These are phyloP conservation scores for Candolleomyces efflorescens DNA, from an alignment of 768 basidiomycete genomes.

Conservation along the genomic window DNA sequence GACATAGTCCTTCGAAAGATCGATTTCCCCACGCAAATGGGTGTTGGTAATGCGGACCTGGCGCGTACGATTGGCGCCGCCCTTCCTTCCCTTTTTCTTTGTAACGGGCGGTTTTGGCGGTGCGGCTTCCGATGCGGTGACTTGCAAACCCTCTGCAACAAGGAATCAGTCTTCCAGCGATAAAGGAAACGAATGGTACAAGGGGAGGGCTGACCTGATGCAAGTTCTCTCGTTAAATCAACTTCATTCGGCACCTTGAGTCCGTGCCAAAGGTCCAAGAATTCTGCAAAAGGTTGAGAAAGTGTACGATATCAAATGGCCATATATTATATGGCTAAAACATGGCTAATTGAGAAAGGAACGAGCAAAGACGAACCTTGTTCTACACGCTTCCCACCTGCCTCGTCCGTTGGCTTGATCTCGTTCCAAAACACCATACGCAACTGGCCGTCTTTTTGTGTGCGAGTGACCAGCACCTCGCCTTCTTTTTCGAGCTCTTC, in stretches of 20 bases:
- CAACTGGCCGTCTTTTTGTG: constrained; percentile 70
- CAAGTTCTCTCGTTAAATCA: constrained; percentile 73
- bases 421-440: constrained; percentile 61
- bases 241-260: constrained; percentile 84
- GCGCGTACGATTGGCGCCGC: constrained; percentile 66
- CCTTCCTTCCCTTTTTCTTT: constrained; percentile 81
- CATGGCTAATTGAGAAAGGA: constrained; percentile 7
- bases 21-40: constrained; percentile 83
- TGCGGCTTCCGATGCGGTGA: constrained; percentile 62
- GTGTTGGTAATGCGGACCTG: constrained; percentile 84
- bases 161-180: constrained; percentile 7
- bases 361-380: constrained; percentile 51
- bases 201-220: constrained; percentile 47
- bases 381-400: constrained; percentile 69
- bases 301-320: too few species aligned
- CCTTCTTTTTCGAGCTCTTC: constrained; percentile 19
- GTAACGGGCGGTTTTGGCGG: constrained; percentile 44
- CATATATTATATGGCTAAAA: background rate
- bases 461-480: constrained; percentile 66
- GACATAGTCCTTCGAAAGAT: constrained; percentile 71
- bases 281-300: constrained; percentile 49
- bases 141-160: constrained; percentile 69
- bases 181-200: background rate
- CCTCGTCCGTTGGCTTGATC: constrained; percentile 70
- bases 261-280: constrained; percentile 81